Evolutionary conservation across 768 basidiomycete genomes (phyloP).

Genomic region (Lentinula raphanica): DNA sequence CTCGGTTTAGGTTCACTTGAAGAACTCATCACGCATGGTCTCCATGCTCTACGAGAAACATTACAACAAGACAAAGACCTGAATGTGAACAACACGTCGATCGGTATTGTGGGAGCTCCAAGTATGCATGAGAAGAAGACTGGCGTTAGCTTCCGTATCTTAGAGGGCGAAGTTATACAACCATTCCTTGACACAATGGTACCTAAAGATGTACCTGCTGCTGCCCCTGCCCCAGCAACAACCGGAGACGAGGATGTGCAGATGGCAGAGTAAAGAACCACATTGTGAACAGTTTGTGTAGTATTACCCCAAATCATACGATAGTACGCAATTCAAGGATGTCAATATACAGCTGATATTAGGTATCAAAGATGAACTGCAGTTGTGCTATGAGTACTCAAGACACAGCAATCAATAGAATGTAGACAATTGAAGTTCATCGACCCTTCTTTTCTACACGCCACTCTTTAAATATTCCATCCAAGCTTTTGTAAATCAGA

Average conservation of each 20-base stretch:
- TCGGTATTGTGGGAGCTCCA: slow-evolving; percentile 83
- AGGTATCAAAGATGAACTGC: too few relatives aligned
- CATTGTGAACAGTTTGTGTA: not conserved
- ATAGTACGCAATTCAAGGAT: too few relatives aligned
- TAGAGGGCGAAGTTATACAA: slow-evolving; percentile 77
- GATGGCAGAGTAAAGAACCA: slow-evolving; percentile 51
- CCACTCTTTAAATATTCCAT: slow-evolving; percentile 95
- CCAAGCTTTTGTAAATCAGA: slow-evolving; percentile 84
- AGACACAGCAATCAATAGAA: too few relatives aligned
- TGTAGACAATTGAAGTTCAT: slow-evolving; percentile 24
- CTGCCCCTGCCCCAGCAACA: slow-evolving; percentile 31
- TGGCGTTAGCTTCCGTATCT: slow-evolving; percentile 69
- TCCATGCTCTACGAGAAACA: slow-evolving; percentile 93
- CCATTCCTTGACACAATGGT: slow-evolving; percentile 76
- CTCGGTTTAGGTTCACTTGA: slow-evolving; percentile 64
- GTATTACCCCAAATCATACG: not conserved
- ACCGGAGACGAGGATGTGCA: slow-evolving; percentile 74
- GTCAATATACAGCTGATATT: too few relatives aligned
- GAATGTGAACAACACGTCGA: slow-evolving; percentile 87
- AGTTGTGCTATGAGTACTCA: too few relatives aligned
- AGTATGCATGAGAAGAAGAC: slow-evolving; percentile 51
- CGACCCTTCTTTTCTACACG: slow-evolving; percentile 76
- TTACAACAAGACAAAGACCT: slow-evolving; percentile 98
- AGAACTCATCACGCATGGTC: slow-evolving; percentile 86
- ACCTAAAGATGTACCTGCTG: slow-evolving; percentile 51